A percentile compares a stretch with the other conserved stretches of the same genome.
These are phyloP conservation scores for Fusarium avenaceum DNA, from an alignment of 2,329 filamentous ascomycete genomes.

Conservation along the genomic window DNA sequence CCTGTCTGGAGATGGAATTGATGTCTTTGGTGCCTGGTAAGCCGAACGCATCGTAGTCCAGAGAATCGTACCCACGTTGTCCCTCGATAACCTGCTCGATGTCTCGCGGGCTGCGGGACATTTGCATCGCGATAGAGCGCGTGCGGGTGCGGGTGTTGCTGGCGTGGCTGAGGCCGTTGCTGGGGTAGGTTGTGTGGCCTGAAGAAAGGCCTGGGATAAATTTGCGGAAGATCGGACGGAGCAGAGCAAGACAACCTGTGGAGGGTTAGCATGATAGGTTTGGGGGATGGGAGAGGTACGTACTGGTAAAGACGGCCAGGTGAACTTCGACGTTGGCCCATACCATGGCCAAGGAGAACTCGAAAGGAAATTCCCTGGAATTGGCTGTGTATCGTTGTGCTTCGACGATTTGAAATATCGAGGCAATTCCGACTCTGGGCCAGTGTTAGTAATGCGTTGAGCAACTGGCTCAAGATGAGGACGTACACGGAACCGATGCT, in stretches of 20 bases:
- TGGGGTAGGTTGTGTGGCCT: slow-evolving; percentile 25
- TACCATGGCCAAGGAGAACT: slow-evolving; percentile 36
- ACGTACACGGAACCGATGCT: slow-evolving; percentile 33
- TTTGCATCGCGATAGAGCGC: slow-evolving; percentile 10
- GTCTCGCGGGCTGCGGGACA: slow-evolving; percentile 7
- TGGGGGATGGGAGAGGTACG: background rate
- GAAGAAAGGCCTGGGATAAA: slow-evolving; percentile 31
- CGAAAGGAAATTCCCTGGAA: slow-evolving; percentile 31
- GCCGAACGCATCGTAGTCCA: slow-evolving; percentile 37
- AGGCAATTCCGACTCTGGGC: slow-evolving; percentile 28
- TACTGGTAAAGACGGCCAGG: slow-evolving; percentile 37
- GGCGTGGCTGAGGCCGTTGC: slow-evolving; percentile 30
- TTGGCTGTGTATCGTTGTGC: slow-evolving; percentile 21
- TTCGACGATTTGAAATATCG: slow-evolving; percentile 35
- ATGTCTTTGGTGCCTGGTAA: slow-evolving; percentile 38
- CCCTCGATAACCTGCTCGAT: slow-evolving; percentile 20
- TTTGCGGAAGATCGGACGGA: slow-evolving; percentile 38
- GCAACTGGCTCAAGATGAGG: accelerated
- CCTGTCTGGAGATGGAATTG: slow-evolving; percentile 20
- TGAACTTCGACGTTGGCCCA: slow-evolving; percentile 36
- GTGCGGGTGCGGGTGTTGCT: slow-evolving; percentile 8
- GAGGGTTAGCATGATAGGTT: background rate
- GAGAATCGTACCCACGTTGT: slow-evolving; percentile 24
- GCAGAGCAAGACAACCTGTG: slow-evolving; percentile 29
- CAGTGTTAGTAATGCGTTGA: background rate